phyloP scores from a whole-genome alignment of 306 rosid genomes.

The Vigna hirtella region DNA sequence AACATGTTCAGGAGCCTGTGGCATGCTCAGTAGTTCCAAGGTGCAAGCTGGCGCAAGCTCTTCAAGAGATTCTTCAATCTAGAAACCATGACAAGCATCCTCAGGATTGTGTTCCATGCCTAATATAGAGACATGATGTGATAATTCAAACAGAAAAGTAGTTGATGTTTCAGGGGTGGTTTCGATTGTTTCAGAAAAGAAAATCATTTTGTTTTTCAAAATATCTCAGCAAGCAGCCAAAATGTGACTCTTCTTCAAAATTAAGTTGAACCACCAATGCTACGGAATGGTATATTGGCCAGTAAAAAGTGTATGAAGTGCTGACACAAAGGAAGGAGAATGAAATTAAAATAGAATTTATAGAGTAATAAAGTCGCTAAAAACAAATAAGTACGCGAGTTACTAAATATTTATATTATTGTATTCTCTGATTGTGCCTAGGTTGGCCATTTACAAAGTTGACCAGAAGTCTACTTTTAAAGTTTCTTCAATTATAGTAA shows the following conservation, averaged over 20 bases:
- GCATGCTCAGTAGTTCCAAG: conserved; percentile 81
- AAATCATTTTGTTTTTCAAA: not conserved
- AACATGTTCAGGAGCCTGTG: conserved; percentile 70
- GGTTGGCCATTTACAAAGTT: conserved; percentile 26
- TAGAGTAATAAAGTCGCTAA: conserved; percentile 9
- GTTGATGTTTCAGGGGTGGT: conserved; percentile 3
- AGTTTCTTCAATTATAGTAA: conserved; percentile 35
- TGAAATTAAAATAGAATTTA: conserved; percentile 21
- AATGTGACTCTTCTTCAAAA: not conserved
- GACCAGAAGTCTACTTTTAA: conserved; percentile 10
- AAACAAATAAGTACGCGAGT: conserved; percentile 5
- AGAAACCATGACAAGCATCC: conserved; percentile 46
- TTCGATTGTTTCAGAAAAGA: not conserved
- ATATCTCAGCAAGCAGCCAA: not conserved
- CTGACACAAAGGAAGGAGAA: conserved; percentile 29
- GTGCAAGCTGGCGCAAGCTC: conserved; percentile 99
- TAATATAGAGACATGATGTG: conserved; percentile 28
- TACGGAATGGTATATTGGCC: not conserved
- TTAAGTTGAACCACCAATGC: conserved; percentile 16
- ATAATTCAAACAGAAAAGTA: conserved; percentile 8
- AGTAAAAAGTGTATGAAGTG: not conserved
- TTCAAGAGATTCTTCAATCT: conserved; percentile 99
- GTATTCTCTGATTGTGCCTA: conserved; percentile 11
- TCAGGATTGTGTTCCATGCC: conserved; percentile 42
- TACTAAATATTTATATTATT: conserved; percentile 4